Evolutionary conservation across 108 stramenopile genomes (phyloP), one percentile per base, ranked within the genome.

Genomic region (Nitzschia inconspicua): DNA sequence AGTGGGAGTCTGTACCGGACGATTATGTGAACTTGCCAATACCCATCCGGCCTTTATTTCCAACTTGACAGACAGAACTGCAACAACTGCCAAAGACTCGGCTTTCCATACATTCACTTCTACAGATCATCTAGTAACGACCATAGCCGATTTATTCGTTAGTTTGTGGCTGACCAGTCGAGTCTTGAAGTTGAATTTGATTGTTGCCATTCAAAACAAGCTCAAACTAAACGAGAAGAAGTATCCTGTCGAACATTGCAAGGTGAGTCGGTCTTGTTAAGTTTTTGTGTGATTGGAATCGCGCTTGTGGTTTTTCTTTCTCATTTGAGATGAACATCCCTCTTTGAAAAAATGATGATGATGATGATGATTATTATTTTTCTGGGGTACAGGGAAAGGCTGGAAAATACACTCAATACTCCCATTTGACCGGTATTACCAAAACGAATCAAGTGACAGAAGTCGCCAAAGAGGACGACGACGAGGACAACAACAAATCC

Each of bases 221-320:
- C 51, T 93, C 60, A 81, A 74, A 56, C 51, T 93, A 41, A 93
- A 93, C 60, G 69, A 56, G 9, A 57, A 59, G 20, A 94, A 94
- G 64, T 94, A 94, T 68, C 93, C 93, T 14, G 89, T 84, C 34
- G 82, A 94, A 59, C 67, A 89, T 7, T 91, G 89, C 63, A 86
- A 79, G 73, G 88, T 78, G 40, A 34, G 65, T 61, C 27, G 23
- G 43, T 9, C 2, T 11, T 19, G 44, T 4, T 4, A 2, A 1
- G 44, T 46, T 2, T 46, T 4, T 46, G 1, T 46, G 2, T 19
- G 1, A 2, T 4, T 46, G 4, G 44, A 5, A 2, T 46, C 1
- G 44, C 26, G 2, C 26, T 9, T 25, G 13, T 46, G 5, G 3
- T 18, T 44, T 4, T 44, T 44, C 22, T 4, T 44, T 39, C 37